Evolutionary conservation across 2,329 filamentous ascomycete genomes (phyloP).

Genomic region (Botryotinia globosa): DNA sequence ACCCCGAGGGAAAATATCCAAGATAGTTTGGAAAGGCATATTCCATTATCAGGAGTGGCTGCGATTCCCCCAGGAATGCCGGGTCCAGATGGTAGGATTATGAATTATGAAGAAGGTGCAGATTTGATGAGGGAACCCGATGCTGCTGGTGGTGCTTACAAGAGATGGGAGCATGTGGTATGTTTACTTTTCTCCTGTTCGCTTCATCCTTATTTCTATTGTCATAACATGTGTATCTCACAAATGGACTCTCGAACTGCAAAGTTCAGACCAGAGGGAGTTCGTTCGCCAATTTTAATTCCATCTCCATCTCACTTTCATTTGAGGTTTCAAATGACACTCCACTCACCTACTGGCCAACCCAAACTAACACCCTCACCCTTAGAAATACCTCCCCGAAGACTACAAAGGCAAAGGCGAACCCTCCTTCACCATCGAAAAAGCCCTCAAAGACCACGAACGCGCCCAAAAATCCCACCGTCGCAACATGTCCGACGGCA

Average conservation of each 20-base stretch:
- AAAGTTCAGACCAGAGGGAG: not conserved
- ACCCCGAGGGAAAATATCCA: conserved; percentile 75
- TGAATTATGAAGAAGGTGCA: conserved; percentile 80
- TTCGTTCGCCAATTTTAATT: too few species aligned
- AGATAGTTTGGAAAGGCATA: conserved; percentile 69
- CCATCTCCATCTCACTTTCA: not conserved
- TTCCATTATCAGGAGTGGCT: conserved; percentile 79
- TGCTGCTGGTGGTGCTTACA: conserved; percentile 70
- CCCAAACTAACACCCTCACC: conserved; percentile 11
- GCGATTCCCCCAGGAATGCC: conserved; percentile 68
- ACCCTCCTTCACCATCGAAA: conserved; percentile 69
- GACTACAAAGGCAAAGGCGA: conserved; percentile 84
- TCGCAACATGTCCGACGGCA: conserved; percentile 33
- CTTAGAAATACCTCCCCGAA: conserved; percentile 65
- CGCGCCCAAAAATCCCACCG: conserved; percentile 30
- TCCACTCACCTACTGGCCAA: not conserved
- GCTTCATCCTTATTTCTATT: not conserved
- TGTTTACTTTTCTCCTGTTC: conserved; percentile 41
- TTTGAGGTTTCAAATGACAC: not conserved
- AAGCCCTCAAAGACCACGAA: conserved; percentile 57
- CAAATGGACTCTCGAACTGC: not conserved
- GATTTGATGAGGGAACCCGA: conserved; percentile 77
- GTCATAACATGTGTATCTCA: not conserved
- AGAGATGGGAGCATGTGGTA: conserved; percentile 71
- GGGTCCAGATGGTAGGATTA: conserved; percentile 66